Evolutionary conservation across 257 asterid genomes (phyloP).

Genomic region (Rauvolfia tetraphylla): DNA sequence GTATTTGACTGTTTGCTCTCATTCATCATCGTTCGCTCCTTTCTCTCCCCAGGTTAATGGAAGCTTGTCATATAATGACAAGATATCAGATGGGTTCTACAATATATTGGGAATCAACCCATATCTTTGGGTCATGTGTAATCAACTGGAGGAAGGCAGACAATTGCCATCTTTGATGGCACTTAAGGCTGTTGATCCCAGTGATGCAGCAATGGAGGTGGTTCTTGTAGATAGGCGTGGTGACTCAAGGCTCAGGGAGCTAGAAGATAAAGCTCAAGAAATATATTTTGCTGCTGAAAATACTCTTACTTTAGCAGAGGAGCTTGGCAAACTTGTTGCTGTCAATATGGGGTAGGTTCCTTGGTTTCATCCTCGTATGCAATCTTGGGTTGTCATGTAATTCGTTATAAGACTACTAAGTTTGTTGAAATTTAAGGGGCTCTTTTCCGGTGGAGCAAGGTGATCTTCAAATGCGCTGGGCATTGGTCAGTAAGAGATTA

Average conservation of each 20-base stretch:
- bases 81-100: conserved; percentile 86
- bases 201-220: conserved; percentile 74
- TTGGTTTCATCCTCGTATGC: conserved; percentile 7
- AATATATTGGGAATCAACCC: conserved; percentile 91
- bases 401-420: conserved; percentile 17
- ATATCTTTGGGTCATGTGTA: conserved; percentile 88
- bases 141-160: conserved; percentile 66
- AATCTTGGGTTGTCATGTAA: conserved; percentile 10
- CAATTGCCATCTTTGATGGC: conserved; percentile 70
- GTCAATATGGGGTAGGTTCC: conserved; percentile 74
- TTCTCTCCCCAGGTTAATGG: conserved; percentile 69
- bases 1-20: not conserved
- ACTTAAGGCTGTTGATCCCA: conserved; percentile 56
- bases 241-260: conserved; percentile 77
- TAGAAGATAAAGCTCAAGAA: conserved; percentile 94
- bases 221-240: conserved; percentile 78
- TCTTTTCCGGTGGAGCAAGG: conserved; percentile 86
- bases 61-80: conserved; percentile 74
- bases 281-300: conserved; percentile 72
- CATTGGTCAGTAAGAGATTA: conserved; percentile 51
- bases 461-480: conserved; percentile 73
- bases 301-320: conserved; percentile 61
- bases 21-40: not conserved
- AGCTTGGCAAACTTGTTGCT: conserved; percentile 93
- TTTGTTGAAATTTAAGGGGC: conserved; percentile 65